These are phyloP conservation scores for Lactarius deliciosus DNA, from an alignment of 768 basidiomycete species.

Conservation along the genomic window DNA sequence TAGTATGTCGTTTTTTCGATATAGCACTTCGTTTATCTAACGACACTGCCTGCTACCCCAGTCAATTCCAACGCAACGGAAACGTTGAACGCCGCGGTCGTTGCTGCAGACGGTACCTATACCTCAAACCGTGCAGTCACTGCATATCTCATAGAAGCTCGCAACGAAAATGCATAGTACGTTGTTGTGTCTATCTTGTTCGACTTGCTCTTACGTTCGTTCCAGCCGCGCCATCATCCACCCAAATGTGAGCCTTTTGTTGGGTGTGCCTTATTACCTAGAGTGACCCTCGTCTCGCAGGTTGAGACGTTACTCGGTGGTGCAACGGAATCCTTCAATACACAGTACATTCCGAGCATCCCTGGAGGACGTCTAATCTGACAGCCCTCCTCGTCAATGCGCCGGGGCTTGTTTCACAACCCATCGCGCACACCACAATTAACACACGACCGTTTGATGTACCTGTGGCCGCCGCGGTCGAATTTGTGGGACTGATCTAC, in stretches of 20 bases:
- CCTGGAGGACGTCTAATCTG: slow-evolving; percentile 33
- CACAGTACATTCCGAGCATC: slow-evolving; percentile 37
- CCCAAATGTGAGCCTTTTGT: slow-evolving; percentile 9
- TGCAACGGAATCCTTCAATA: slow-evolving; percentile 40
- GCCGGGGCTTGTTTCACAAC: slow-evolving; percentile 49
- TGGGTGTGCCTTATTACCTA: not conserved
- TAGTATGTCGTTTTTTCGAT: slow-evolving; percentile 36
- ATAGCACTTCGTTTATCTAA: not conserved
- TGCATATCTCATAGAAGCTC: slow-evolving; percentile 47
- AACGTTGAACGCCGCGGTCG: slow-evolving; percentile 30
- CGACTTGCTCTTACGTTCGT: not conserved
- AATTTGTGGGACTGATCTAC: slow-evolving; percentile 38
- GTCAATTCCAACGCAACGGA: slow-evolving; percentile 37
- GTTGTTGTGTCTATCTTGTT: not conserved
- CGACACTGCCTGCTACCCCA: slow-evolving; percentile 39
- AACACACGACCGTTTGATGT: slow-evolving; percentile 59
- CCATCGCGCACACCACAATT: slow-evolving; percentile 47
- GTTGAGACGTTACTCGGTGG: slow-evolving; percentile 39
- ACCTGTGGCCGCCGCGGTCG: slow-evolving; percentile 43
- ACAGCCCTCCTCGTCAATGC: slow-evolving; percentile 44
- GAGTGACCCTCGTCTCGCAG: slow-evolving; percentile 25
- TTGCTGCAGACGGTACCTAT: slow-evolving; percentile 43
- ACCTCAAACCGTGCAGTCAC: slow-evolving; percentile 42
- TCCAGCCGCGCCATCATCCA: slow-evolving; percentile 12
- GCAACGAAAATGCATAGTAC: slow-evolving; percentile 61